A percentile compares a stretch with the other conserved stretches of the same genome.
These are phyloP conservation scores for Huntiella moniliformis DNA, from an alignment of 2,329 filamentous ascomycete species.

Conservation along the genomic window DNA sequence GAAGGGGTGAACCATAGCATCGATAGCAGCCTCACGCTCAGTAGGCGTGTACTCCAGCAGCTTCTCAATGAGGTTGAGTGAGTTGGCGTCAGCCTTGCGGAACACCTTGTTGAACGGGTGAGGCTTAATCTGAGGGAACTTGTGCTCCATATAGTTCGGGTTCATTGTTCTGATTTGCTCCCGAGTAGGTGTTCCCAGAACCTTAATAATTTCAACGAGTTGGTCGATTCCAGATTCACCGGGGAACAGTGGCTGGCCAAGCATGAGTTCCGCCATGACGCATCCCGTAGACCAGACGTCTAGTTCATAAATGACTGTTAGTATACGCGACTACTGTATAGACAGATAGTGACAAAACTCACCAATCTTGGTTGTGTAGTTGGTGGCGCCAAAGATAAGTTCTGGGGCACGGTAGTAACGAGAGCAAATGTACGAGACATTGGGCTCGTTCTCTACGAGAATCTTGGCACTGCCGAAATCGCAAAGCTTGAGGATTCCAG, in stretches of 20 bases:
- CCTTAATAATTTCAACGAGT: slow-evolving; percentile 98
- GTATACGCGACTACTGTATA: not conserved
- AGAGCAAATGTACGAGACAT: slow-evolving; percentile 98
- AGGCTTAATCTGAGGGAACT: slow-evolving; percentile 98
- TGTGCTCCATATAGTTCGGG: slow-evolving; percentile 99
- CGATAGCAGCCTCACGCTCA: slow-evolving; percentile 77
- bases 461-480: slow-evolving; percentile 99
- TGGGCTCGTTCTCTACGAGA: slow-evolving; percentile 93
- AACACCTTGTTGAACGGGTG: slow-evolving; percentile 99
- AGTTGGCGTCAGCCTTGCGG: slow-evolving; percentile 81
- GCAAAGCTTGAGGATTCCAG: slow-evolving; percentile 87
- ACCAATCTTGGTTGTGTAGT: slow-evolving; percentile 99
- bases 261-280: slow-evolving; percentile 98
- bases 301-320: slow-evolving; percentile 29
- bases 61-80: slow-evolving; percentile 85
- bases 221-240: slow-evolving; percentile 98
- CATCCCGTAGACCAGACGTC: slow-evolving; percentile 99
- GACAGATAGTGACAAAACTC: slow-evolving; percentile 21
- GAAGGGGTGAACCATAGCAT: slow-evolving; percentile 96
- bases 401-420: slow-evolving; percentile 96
- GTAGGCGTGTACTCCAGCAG: slow-evolving; percentile 95
- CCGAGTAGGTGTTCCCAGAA: slow-evolving; percentile 84
- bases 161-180: slow-evolving; percentile 99
- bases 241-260: slow-evolving; percentile 92
- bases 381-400: slow-evolving; percentile 94